These are phyloP conservation scores for Fraxinus quadrangulata DNA, from an alignment of 257 asterid genomes.

Conservation along the genomic window DNA sequence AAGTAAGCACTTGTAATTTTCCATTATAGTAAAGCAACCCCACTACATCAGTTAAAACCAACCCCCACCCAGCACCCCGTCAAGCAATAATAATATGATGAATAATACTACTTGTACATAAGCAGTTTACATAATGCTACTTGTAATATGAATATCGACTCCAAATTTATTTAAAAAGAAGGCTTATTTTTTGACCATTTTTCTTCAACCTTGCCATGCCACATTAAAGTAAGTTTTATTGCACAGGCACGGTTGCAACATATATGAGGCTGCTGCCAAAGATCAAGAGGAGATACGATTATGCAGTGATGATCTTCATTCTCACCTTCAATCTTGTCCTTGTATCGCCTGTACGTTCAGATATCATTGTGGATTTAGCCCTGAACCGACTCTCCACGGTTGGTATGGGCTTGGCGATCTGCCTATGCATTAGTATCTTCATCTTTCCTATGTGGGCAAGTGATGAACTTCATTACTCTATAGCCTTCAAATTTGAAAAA, in stretches of 20 bases:
- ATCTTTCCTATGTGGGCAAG: constrained; percentile 54
- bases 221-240: neutral
- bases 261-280: constrained; percentile 39
- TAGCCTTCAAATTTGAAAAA: constrained; percentile 41
- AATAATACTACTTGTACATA: too few species aligned
- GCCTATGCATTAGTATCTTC: constrained; percentile 43
- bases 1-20: too few species aligned
- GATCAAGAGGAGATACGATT: constrained; percentile 42
- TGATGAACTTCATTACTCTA: constrained; percentile 46
- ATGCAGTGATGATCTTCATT: constrained; percentile 47
- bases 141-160: too few species aligned
- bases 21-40: too few species aligned
- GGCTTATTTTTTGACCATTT: too few species aligned
- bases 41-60: too few species aligned
- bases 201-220: neutral
- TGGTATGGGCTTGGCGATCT: constrained; percentile 46
- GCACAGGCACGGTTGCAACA: constrained; percentile 43
- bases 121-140: too few species aligned
- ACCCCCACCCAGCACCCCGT: too few species aligned
- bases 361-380: constrained; percentile 34
- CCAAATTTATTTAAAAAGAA: neutral
- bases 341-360: constrained; percentile 42
- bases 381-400: constrained; percentile 41
- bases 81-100: too few species aligned
- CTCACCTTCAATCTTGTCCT: constrained; percentile 47